Base-by-base conservation (phyloP, 768 basidiomycete genomes). In the Tubosaeta sp. region DNA sequence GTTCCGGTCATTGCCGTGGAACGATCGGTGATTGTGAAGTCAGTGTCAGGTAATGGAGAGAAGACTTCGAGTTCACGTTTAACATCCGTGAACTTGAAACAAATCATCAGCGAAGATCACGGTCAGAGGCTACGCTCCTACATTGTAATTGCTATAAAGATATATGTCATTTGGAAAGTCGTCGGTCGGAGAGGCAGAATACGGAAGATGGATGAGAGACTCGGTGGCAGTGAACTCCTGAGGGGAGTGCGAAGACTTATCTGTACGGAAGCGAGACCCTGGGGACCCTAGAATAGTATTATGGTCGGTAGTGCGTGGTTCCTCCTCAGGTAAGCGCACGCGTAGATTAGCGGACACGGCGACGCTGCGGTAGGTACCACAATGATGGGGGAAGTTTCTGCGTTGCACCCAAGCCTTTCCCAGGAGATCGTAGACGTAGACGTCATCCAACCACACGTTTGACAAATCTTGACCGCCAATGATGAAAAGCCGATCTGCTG, bases 71-170 rank as follows among this genome's bases (percentile, higher is more conserved):
- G 82, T 66, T 97, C 95, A 38, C 95, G 88, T 65, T 92, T 89
- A 56, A 97, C 95, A 64, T 97, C 92, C 50, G 88, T 91, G 71
- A 94, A 94, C 91, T 93, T 62, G 37, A 34, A 50, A 52, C 13
- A 57, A 43, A 47, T 35, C 38, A 49, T 62, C 49, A 56, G 55
- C 25, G 39, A 37, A 27, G 27, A 37, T 27, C 31, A 42, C 43
- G 13, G 51, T 50, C 26, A 51, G 16, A 48, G 49, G 47, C 44
- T 17, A 45, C 34, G 34, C 46, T 72, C 85, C 59, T 60, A 91
- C 90, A 72, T 97, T 97, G 75, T 95, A 97, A 67, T 98, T 99
- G 62, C 91, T 93, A 70, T 95, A 99, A 26, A 95, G 74, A 69
- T 83, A 90, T 29, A 97, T 89, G 59, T 97, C 90, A 59, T 83